Evolutionary conservation across 257 asterid species (phyloP), one percentile per base, ranked within the genome.

Genomic region (Scutellaria baicalensis): DNA sequence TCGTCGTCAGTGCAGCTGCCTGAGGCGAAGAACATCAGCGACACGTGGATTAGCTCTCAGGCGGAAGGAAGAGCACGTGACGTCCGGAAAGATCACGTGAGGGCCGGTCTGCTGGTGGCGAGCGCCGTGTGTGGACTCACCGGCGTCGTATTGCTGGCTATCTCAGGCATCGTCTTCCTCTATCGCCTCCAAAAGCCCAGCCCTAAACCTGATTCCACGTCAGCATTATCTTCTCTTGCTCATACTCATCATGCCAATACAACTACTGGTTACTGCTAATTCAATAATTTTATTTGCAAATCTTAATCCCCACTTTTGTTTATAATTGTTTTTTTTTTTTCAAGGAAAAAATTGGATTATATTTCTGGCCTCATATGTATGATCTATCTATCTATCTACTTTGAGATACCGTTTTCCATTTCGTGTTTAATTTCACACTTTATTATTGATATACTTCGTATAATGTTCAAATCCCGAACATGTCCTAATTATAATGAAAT

Each of bases 61-160:
- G 64, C 52, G 38, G 70, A 64, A 0, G 80, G 67, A 50, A 43
- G 50, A 21, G 69, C 88, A 35, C 85, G 79, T 35, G 87, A 52
- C 59, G 43, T 0, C 14, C 16, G 73, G 52, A 72, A 56, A 10
- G 70, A 71, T 64, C 89, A 69, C 76, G 82, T 82, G 87, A 77
- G 83, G 84, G 39, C 75, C 69, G 77, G 75, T 0, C n/a, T 88
- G 68, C 43, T 90, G 61, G 73, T 78, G 66, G 79, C 86, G 31
- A 91, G 94, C 77, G 84, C 82, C 69, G 86, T 78, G 31, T 91
- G 97, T 44, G 96, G 90, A 2, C 17, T 85, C 0, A 70, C 76
- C 72, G 97, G 97, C 81, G 82, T 84, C 79, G 75, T 80, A 12
- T 69, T 91, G 85, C 75, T 91, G 74, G 82, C 49, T 9, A 82